Conservation (phyloP, 345 rosid genomes). For the Aquilaria malaccensis region DNA sequence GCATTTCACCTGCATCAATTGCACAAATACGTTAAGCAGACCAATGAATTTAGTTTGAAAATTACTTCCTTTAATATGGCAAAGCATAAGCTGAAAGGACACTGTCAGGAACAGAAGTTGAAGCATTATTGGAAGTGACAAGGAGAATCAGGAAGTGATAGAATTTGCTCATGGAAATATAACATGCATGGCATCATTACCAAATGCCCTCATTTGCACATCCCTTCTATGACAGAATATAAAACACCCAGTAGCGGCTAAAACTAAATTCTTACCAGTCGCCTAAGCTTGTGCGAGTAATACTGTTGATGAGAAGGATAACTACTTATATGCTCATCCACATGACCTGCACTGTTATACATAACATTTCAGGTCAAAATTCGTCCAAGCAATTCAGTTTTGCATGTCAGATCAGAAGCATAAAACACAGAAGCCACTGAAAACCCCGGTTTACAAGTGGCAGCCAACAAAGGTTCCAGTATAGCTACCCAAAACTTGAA, state of each 20-base stretch:
- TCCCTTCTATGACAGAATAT: conserved; percentile 1
- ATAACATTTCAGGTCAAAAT: conserved; percentile 8
- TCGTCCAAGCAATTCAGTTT: background rate
- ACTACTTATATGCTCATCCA: conserved; percentile 48
- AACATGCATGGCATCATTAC: background rate
- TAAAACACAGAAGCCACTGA: background rate
- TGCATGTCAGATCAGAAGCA: background rate
- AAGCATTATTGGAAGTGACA: too few species aligned
- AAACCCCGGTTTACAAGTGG: background rate
- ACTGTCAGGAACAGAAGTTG: too few species aligned
- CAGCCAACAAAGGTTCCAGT: too few species aligned
- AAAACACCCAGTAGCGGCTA: background rate
- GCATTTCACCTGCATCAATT: conserved; percentile 54
- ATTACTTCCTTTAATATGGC: too few species aligned
- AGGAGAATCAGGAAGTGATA: too few species aligned
- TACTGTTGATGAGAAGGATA: conserved; percentile 41
- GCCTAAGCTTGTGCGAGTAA: conserved; percentile 69
- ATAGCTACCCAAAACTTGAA: too few species aligned
- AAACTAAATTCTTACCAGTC: conserved; percentile 36
- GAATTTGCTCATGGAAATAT: too few species aligned
- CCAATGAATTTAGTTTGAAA: too few species aligned
- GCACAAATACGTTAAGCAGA: background rate
- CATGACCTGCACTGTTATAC: conserved; percentile 60
- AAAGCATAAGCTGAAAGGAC: too few species aligned
- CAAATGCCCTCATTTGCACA: background rate